A percentile compares a stretch with the other conserved stretches of the same genome.
These are phyloP conservation scores for Monosporascus sp. DNA, from an alignment of 2,329 filamentous ascomycete species.

Conservation along the genomic window DNA sequence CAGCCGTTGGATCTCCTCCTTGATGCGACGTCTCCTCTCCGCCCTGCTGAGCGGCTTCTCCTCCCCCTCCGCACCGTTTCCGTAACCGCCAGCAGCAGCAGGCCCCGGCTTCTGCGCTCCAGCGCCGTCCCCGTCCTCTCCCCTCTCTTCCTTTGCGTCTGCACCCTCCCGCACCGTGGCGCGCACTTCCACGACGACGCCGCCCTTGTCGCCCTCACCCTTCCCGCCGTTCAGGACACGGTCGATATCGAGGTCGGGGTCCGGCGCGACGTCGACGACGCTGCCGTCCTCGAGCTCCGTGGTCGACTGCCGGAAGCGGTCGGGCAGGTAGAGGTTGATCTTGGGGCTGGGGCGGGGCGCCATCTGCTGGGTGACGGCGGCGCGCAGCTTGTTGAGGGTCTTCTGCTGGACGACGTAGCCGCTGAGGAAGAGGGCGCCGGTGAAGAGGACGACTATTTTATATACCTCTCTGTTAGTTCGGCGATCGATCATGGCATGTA, in stretches of 20 bases:
- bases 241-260: constrained; percentile 26
- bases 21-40: constrained; percentile 53
- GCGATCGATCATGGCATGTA: not conserved
- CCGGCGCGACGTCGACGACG: constrained; percentile 29
- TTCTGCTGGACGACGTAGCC: constrained; percentile 86
- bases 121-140: constrained; percentile 6
- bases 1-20: constrained; percentile 49
- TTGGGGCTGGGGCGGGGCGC: constrained; percentile 42
- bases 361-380: constrained; percentile 55
- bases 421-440: constrained; percentile 76
- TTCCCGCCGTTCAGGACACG: not conserved
- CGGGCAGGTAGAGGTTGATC: constrained; percentile 47
- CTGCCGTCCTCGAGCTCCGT: constrained; percentile 44
- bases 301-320: constrained; percentile 42
- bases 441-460: constrained; percentile 66
- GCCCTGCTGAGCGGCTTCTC: constrained; percentile 46
- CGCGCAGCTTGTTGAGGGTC: constrained; percentile 72
- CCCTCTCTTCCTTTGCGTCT: constrained; percentile 5
- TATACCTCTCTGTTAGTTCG: not conserved
- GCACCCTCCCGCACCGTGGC: constrained; percentile 23
- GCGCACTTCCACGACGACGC: constrained; percentile 32
- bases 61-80: constrained; percentile 29
- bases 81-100: constrained; percentile 4
- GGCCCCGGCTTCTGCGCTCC: constrained; percentile 4
- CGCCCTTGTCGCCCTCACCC: constrained; percentile 6